These are phyloP conservation scores for Withania somnifera DNA, from an alignment of 305 asterid species.

Conservation along the genomic window DNA sequence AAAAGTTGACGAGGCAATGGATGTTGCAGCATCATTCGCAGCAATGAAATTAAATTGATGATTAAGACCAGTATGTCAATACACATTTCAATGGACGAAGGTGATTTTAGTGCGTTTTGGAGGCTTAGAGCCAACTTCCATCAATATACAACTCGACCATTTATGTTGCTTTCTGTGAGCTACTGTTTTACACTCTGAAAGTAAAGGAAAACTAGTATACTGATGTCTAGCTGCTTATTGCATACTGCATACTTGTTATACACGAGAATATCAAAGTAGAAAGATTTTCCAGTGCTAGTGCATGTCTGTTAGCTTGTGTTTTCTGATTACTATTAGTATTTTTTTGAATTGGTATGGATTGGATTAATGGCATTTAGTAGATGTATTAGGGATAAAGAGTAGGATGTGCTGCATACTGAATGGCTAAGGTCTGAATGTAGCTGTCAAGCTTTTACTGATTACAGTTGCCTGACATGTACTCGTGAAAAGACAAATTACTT, in stretches of 20 bases:
- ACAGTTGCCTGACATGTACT: background rate
- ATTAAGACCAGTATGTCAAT: background rate
- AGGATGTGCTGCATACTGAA: background rate
- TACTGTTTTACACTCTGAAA: background rate
- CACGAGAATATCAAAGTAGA: background rate
- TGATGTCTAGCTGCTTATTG: background rate
- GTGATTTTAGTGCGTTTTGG: background rate
- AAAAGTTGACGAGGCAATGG: conserved; percentile 49
- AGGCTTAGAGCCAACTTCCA: background rate
- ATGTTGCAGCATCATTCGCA: conserved; percentile 72
- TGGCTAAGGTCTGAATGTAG: background rate
- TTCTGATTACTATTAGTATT: background rate
- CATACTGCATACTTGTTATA: background rate
- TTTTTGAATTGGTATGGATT: background rate
- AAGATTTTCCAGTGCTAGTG: background rate
- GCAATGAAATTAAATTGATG: conserved; percentile 56
- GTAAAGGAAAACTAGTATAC: background rate
- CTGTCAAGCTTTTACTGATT: background rate
- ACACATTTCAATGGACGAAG: background rate
- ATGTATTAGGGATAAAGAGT: background rate
- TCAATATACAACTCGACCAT: background rate
- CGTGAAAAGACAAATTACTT: background rate
- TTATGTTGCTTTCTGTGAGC: background rate
- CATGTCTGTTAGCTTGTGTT: background rate
- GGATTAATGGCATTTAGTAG: background rate